Conservation (phyloP, 768 basidiomycete genomes). For the Termitomyces heimii region DNA sequence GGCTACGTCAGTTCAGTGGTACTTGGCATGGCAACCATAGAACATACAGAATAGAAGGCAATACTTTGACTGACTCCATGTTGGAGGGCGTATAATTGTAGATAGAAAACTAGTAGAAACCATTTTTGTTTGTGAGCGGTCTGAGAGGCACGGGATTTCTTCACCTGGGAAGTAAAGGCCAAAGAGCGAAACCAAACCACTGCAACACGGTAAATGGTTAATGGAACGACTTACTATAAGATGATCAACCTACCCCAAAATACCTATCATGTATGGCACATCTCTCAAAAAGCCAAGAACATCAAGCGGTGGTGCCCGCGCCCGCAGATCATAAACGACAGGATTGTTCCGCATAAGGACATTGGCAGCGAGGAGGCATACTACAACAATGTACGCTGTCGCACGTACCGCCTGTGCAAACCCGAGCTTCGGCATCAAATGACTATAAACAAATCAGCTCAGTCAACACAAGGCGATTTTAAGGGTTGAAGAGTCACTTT, state of each 20-base stretch:
- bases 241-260: slow-evolving; percentile 19
- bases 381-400: slow-evolving; percentile 21
- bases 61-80: slow-evolving; percentile 13
- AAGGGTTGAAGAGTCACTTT: slow-evolving; percentile 6
- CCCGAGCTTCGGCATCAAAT: slow-evolving; percentile 17
- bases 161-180: slow-evolving; percentile 12
- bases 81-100: slow-evolving; percentile 16
- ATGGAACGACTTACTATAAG: background rate
- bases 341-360: slow-evolving; percentile 18
- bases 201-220: background rate
- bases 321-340: slow-evolving; percentile 2
- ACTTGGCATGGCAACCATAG: background rate
- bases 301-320: slow-evolving; percentile 13
- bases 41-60: slow-evolving; percentile 17
- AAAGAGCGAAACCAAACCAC: slow-evolving; percentile 3
- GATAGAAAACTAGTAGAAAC: slow-evolving; percentile 1
- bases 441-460: slow-evolving; percentile 8
- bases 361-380: slow-evolving; percentile 20
- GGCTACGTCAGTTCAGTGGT: background rate
- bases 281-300: slow-evolving; percentile 26
- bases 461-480: too few relatives aligned
- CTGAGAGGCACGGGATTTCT: background rate
- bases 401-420: slow-evolving; percentile 24
- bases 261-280: slow-evolving; percentile 20
- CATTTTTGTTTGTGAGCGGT: background rate